Evolutionary conservation across 75 land plant species (phyloP).

Genomic region (Pinus taeda): DNA sequence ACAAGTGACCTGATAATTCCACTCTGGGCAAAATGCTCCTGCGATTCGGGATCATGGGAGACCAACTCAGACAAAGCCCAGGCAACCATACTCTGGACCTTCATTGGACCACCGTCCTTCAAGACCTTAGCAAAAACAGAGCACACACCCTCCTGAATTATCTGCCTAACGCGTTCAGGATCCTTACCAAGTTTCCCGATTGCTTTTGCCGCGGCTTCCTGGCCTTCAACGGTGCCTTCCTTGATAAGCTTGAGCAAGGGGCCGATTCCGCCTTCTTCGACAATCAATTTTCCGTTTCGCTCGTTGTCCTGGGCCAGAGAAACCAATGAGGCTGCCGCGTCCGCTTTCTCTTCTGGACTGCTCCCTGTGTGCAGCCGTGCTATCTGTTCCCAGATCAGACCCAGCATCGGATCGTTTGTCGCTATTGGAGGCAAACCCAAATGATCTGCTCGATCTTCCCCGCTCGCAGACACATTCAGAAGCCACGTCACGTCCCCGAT

Average conservation of each 20-base stretch:
- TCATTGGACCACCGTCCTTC: conserved; percentile 51
- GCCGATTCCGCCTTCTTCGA: conserved; percentile 72
- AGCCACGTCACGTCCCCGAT: conserved; percentile 83
- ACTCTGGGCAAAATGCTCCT: conserved; percentile 50
- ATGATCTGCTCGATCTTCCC: conserved; percentile 18
- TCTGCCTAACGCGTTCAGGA: conserved; percentile 53
- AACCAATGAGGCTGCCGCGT: conserved; percentile 58
- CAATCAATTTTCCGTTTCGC: conserved; percentile 58
- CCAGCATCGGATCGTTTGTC: conserved; percentile 78
- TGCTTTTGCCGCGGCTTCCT: conserved; percentile 61
- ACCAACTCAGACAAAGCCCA: conserved; percentile 59
- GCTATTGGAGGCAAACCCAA: conserved; percentile 91
- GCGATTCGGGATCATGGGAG: conserved; percentile 43
- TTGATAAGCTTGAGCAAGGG: conserved; percentile 65
- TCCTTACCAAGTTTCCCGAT: conserved; percentile 69
- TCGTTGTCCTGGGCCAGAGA: conserved; percentile 45
- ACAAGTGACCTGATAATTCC: conserved; percentile 57
- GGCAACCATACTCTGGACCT: conserved; percentile 69
- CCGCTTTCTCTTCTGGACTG: conserved; percentile 40
- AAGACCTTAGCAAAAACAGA: conserved; percentile 71
- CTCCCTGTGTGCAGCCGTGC: conserved; percentile 39
- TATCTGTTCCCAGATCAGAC: conserved; percentile 87
- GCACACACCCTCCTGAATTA: conserved; percentile 55
- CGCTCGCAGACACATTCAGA: conserved; percentile 52
- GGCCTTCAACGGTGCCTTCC: conserved; percentile 50